phyloP scores from a whole-genome alignment of 1,139 yeast species.

The Sugiyamaella neomexicana region DNA sequence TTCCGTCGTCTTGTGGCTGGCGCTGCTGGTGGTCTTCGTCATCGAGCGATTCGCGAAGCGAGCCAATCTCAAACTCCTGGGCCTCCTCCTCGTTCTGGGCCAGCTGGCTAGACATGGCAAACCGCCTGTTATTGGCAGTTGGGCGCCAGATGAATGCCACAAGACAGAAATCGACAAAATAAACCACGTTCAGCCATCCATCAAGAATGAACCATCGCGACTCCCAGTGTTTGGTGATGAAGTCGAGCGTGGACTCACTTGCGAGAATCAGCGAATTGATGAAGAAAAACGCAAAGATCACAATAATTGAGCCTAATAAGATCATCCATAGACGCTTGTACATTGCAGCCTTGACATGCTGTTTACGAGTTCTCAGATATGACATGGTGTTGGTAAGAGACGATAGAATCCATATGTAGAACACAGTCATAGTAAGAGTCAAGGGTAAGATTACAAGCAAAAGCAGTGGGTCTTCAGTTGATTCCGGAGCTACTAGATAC shows the following conservation, averaged over 20 bases:
- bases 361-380: constrained; percentile 78
- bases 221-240: constrained; percentile 90
- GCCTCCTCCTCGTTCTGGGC: constrained; percentile 75
- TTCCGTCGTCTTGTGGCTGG: constrained; percentile 7
- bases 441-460: constrained; percentile 63
- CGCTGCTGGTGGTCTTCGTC: constrained; percentile 34
- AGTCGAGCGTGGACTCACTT: constrained; percentile 71
- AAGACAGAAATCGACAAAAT: constrained; percentile 78
- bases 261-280: constrained; percentile 70
- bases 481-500: constrained; percentile 56
- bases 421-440: constrained; percentile 64
- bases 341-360: constrained; percentile 84
- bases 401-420: constrained; percentile 72
- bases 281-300: constrained; percentile 63
- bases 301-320: constrained; percentile 63
- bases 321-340: constrained; percentile 76
- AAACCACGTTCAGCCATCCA: constrained; percentile 93
- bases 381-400: constrained; percentile 75
- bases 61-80: constrained; percentile 54
- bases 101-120: constrained; percentile 91
- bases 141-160: constrained; percentile 97
- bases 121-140: constrained; percentile 88
- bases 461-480: constrained; percentile 47
- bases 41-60: constrained; percentile 42
- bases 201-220: constrained; percentile 84